A percentile compares a stretch with the other conserved stretches of the same genome.
Conservation (phyloP, 2,329 filamentous ascomycete genomes). For the Fusarium brevicatenulatum region DNA sequence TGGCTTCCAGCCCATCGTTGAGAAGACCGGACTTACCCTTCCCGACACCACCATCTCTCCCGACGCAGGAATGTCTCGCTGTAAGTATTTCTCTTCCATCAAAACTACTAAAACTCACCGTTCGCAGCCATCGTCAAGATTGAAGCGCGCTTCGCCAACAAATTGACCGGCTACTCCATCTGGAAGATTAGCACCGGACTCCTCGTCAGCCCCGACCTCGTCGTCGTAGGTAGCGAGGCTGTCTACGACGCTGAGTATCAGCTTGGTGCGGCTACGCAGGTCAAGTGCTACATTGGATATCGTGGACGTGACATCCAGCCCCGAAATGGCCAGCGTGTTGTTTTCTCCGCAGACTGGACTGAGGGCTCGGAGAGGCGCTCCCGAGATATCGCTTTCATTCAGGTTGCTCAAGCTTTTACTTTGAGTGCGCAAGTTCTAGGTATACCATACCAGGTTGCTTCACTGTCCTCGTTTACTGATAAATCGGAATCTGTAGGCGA, state of each 20-base stretch:
- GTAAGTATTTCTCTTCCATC: neutral
- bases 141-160: conserved; percentile 24
- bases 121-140: conserved; percentile 26
- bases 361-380: conserved; percentile 12
- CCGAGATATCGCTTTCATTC: conserved; percentile 43
- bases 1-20: neutral
- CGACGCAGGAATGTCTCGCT: neutral
- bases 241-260: conserved; percentile 40
- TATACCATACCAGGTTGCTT: too few relatives aligned
- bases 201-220: conserved; percentile 21
- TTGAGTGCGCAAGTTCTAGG: too few relatives aligned
- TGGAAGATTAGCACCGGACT: conserved; percentile 35
- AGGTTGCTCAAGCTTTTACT: conserved; percentile 2
- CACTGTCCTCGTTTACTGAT: too few relatives aligned
- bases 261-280: conserved; percentile 34
- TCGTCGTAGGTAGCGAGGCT: conserved; percentile 28
- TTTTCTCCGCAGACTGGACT: conserved; percentile 41
- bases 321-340: neutral
- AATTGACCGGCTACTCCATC: neutral
- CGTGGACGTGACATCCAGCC: conserved; percentile 22
- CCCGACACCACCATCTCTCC: neutral
- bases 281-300: conserved; percentile 50
- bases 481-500: fast-evolving
- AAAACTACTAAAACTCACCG: fast-evolving
- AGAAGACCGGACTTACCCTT: neutral